phyloP scores from a whole-genome alignment of 202 grass and related monocot species.

The Musa balbisiana region DNA sequence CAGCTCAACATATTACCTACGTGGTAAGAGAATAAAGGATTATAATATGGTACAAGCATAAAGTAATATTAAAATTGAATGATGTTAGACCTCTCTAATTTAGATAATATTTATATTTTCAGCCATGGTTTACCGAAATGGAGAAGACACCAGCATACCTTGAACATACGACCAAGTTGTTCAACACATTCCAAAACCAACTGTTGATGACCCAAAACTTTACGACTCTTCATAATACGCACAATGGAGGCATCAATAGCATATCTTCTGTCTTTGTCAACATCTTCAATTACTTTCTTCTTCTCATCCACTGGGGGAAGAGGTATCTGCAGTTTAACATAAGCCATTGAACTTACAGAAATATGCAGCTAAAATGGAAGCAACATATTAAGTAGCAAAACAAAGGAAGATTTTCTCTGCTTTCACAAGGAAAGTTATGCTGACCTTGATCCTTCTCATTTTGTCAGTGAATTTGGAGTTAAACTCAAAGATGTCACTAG shows the following conservation, averaged over 20 bases:
- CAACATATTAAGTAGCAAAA: too few species aligned
- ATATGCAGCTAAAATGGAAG: too few species aligned
- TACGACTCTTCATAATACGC: conserved; percentile 93
- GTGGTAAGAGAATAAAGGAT: too few species aligned
- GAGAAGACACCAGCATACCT: conserved; percentile 35
- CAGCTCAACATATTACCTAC: too few species aligned
- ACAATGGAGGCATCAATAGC: conserved; percentile 92
- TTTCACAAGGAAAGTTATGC: not conserved
- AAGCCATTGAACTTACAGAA: not conserved
- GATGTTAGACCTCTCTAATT: too few species aligned
- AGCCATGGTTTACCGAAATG: not conserved
- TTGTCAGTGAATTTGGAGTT: conserved; percentile 88
- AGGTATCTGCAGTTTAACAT: conserved; percentile 45
- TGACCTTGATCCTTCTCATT: conserved; percentile 87
- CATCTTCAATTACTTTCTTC: conserved; percentile 96
- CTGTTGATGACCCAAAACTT: conserved; percentile 73
- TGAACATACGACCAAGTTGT: conserved; percentile 93
- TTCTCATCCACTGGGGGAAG: conserved; percentile 93
- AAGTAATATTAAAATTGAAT: too few species aligned
- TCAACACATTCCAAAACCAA: conserved; percentile 81
- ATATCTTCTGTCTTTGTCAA: conserved; percentile 93
- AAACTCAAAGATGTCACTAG: conserved; percentile 66
- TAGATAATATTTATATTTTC: too few species aligned
- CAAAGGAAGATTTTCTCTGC: not conserved
- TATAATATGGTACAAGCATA: too few species aligned